These are phyloP conservation scores for Sphagnum contortum DNA, from an alignment of 225 moss, liverwort and hornwort genomes.

Conservation along the genomic window DNA sequence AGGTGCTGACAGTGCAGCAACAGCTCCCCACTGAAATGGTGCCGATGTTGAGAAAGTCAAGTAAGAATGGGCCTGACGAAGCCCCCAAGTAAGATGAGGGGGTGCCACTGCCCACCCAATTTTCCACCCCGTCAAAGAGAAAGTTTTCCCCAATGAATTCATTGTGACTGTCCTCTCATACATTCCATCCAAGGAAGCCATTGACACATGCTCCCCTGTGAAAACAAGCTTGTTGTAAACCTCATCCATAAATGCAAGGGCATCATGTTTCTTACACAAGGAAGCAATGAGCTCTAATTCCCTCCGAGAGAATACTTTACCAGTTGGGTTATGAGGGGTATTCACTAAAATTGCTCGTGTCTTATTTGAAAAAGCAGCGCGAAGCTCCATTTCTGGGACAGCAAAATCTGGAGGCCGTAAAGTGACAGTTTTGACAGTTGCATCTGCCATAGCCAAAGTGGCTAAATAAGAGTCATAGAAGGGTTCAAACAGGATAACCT, in stretches of 20 bases:
- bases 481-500: constrained; percentile 89
- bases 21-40: constrained; percentile 88
- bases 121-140: constrained; percentile 97
- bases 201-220: constrained; percentile 65
- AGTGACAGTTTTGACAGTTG: constrained; percentile 67
- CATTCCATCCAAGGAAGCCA: constrained; percentile 91
- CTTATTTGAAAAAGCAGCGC: constrained; percentile 65
- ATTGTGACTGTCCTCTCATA: constrained; percentile 90
- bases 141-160: constrained; percentile 95
- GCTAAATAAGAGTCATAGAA: constrained; percentile 94
- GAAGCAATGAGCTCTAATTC: constrained; percentile 79
- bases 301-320: constrained; percentile 73
- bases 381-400: constrained; percentile 76
- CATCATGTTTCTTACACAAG: constrained; percentile 77
- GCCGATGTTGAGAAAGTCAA: constrained; percentile 83
- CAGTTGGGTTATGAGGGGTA: constrained; percentile 97
- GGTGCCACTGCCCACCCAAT: constrained; percentile 99
- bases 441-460: constrained; percentile 86
- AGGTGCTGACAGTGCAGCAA: constrained; percentile 73
- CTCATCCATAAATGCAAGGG: constrained; percentile 79
- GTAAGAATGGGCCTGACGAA: constrained; percentile 83
- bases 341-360: constrained; percentile 87
- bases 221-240: constrained; percentile 97
- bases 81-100: constrained; percentile 61
- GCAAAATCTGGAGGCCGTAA: constrained; percentile 80